Evolutionary conservation across 306 rosid genomes (phyloP).

Genomic region (Prunus persica): DNA sequence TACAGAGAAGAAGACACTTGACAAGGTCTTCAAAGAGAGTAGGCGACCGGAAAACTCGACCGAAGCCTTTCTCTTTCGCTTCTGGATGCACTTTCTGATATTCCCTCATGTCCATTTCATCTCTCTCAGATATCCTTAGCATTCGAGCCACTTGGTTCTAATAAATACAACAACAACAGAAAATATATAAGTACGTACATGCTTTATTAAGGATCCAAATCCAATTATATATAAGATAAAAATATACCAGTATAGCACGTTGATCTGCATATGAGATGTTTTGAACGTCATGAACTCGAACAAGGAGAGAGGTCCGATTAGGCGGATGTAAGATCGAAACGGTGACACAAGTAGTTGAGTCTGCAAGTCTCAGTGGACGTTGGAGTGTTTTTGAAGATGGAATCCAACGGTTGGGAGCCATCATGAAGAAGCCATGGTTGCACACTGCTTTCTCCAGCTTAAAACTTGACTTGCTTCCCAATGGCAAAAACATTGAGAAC

Average conservation of each 20-base stretch:
- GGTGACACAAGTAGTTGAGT: background rate
- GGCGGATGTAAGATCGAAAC: constrained; percentile 25
- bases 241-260: constrained; percentile 7
- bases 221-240: too few species aligned
- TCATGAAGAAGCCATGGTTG: constrained; percentile 49
- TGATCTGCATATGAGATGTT: constrained; percentile 1
- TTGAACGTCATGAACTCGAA: constrained; percentile 6
- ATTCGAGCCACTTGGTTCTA: constrained; percentile 35
- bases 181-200: too few species aligned
- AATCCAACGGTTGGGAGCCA: constrained; percentile 48
- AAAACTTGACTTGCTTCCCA: constrained; percentile 3
- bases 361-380: constrained; percentile 40
- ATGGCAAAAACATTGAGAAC: background rate
- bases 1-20: constrained; percentile 38
- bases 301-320: background rate
- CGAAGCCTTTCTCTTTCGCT: constrained; percentile 16
- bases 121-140: constrained; percentile 20
- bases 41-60: constrained; percentile 29
- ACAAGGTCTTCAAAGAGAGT: constrained; percentile 33
- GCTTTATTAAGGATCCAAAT: too few species aligned
- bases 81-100: background rate
- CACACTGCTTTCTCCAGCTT: constrained; percentile 34
- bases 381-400: constrained; percentile 27
- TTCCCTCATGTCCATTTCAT: background rate
- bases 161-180: too few species aligned